phyloP scores from a whole-genome alignment of 2,329 filamentous ascomycete species.

The Aspergillus persii region DNA sequence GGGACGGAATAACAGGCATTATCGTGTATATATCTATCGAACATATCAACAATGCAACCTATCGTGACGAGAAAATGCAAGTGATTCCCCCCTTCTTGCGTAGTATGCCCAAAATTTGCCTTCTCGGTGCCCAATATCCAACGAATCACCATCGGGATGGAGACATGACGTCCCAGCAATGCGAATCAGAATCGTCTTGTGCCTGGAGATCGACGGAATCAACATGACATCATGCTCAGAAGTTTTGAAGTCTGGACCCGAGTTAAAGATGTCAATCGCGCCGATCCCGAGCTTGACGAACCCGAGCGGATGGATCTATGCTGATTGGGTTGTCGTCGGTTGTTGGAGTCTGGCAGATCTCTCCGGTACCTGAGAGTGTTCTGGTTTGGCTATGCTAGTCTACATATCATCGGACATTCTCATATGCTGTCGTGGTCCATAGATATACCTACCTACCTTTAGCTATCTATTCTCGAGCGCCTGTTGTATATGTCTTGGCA shows the following conservation, averaged over 20 bases:
- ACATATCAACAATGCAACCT: neutral
- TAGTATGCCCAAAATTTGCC: neutral
- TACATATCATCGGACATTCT: too few species aligned
- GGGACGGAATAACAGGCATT: constrained; percentile 22
- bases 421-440: too few species aligned
- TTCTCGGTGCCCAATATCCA: neutral
- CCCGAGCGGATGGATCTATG: constrained; percentile 1
- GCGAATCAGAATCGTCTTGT: neutral
- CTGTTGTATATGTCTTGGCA: too few species aligned
- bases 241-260: neutral
- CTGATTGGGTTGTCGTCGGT: neutral
- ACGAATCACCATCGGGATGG: neutral
- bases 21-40: neutral
- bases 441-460: too few species aligned
- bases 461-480: too few species aligned
- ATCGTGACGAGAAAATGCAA: neutral
- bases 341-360: too few species aligned
- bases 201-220: neutral
- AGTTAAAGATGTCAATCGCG: constrained; percentile 2
- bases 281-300: constrained; percentile 1
- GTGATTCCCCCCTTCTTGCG: neutral
- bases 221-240: constrained; percentile 8
- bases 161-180: neutral
- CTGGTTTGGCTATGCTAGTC: too few species aligned
- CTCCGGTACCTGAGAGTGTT: too few species aligned